A percentile compares a stretch with the other conserved stretches of the same genome.
These are phyloP conservation scores for Mycosphaerella sp. DNA, from an alignment of 2,329 filamentous ascomycete genomes.

Conservation along the genomic window DNA sequence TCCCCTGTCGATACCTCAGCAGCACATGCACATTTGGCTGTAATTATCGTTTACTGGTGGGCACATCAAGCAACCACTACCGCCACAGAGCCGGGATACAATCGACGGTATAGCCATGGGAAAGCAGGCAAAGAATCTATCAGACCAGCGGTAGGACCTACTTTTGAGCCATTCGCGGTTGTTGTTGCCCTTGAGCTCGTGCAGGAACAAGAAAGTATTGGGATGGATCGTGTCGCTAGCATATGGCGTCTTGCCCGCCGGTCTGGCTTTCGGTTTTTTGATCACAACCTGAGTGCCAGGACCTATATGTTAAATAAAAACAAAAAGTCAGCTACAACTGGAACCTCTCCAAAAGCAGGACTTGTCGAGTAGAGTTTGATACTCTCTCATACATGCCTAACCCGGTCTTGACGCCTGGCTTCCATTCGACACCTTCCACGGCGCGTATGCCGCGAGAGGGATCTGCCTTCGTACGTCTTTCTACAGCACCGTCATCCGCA, in stretches of 20 bases:
- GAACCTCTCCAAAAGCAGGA: neutral
- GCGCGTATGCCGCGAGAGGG: neutral
- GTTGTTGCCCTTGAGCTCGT: constrained; percentile 55
- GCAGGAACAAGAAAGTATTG: constrained; percentile 56
- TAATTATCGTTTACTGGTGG: too few species aligned
- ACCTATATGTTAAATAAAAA: constrained; percentile 14
- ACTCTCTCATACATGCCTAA: constrained; percentile 32
- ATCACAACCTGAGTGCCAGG: constrained; percentile 57
- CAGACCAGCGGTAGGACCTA: constrained; percentile 31
- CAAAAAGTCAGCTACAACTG: neutral
- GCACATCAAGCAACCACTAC: too few species aligned
- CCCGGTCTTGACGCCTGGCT: constrained; percentile 49
- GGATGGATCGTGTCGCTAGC: constrained; percentile 53
- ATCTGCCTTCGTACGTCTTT: constrained; percentile 13
- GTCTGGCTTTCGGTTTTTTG: constrained; percentile 56
- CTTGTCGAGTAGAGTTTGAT: neutral
- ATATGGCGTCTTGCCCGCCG: constrained; percentile 54
- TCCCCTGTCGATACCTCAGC: neutral
- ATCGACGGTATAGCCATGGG: too few species aligned
- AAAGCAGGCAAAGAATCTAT: too few species aligned
- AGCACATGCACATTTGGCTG: too few species aligned
- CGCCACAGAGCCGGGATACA: too few species aligned
- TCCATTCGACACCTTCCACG: constrained; percentile 46
- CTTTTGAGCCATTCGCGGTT: constrained; percentile 59
- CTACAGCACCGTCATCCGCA: constrained; percentile 29